Evolutionary conservation across 1,284 basidiomycete species (phyloP), one percentile per base, ranked within the genome.

Genomic region (Coniophora puteana): DNA sequence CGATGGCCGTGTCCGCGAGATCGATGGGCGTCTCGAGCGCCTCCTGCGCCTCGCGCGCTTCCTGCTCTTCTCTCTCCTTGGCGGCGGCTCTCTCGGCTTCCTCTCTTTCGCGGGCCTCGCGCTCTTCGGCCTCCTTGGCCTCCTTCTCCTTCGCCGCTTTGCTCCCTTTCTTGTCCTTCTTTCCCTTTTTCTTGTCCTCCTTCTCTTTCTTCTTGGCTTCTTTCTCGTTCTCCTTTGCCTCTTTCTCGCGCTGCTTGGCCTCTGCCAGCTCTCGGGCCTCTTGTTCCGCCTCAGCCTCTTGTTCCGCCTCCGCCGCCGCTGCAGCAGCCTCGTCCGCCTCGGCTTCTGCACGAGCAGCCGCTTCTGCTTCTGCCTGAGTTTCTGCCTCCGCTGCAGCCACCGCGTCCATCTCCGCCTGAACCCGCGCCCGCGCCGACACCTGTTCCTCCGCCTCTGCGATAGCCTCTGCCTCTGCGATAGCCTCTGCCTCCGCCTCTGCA

Each of bases 91-190:
- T 53, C 50, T 24, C 51, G 41, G 2, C 28, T 49, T n/a, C 16
- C 2, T 16, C 50, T 38, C 46, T 57, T 27, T 40, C 36, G 23
- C 53, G 51, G 11, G 21, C 18, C 18, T 26, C n/a, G 26, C 33
- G 24, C 20, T 41, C 32, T 41, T 27, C 45, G 48, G 16, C 45
- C 38, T n/a, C n/a, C n/a, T n/a, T n/a, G n/a, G n/a, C n/a, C 26
- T 54, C 50, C 26, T 13, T 56, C 57, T 23, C 43, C 39, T 20
- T 59, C 57, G 0, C 31, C 40, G 65, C 26, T 53, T 58, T 54
- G 67, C 67, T 37, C 49, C 51, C 34, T 49, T 60, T 53, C 49
- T 56, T 61, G 36, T 36, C 50, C 32, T 45, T 47, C 39, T 55
- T 54, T 34, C 38, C 41, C 3, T 28, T 38, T 21, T 38, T 28